A percentile compares a stretch with the other conserved stretches of the same genome.
Evolutionary conservation across 108 stramenopile species (phyloP).

Genomic region (Bacterosira constricta): DNA sequence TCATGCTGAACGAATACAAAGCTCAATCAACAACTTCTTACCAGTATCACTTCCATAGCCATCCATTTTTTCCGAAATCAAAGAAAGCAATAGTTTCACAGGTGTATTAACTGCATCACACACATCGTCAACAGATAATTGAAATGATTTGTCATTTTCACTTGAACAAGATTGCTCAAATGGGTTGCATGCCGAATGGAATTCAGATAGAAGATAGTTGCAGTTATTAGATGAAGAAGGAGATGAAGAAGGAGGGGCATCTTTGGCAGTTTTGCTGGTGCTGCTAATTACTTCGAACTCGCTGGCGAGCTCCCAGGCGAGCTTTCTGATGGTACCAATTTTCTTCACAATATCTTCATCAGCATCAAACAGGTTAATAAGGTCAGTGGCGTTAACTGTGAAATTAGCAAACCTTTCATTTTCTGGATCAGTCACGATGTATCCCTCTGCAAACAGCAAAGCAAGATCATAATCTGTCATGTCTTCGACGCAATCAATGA

Average conservation of each 20-base stretch:
- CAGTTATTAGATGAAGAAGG: too few relatives aligned
- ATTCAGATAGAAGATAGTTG: too few relatives aligned
- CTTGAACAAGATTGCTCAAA: background rate
- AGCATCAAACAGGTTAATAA: background rate
- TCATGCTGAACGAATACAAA: too few relatives aligned
- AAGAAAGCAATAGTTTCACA: background rate
- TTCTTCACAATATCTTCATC: background rate
- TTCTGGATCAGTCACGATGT: background rate
- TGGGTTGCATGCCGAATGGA: background rate
- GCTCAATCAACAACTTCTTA: too few relatives aligned
- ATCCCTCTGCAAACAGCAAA: background rate
- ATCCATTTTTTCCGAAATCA: background rate
- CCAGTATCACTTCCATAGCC: background rate
- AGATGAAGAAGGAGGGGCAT: too few relatives aligned
- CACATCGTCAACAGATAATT: background rate
- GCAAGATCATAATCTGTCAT: background rate
- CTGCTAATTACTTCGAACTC: background rate
- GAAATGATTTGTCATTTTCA: background rate
- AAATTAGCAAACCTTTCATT: background rate
- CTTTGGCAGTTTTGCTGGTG: too few relatives aligned
- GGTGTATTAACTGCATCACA: background rate
- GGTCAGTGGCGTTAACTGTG: background rate
- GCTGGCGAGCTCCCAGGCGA: background rate
- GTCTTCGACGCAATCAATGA: background rate
- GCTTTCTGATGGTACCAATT: background rate